phyloP scores from a whole-genome alignment of 768 basidiomycete genomes.

The Candolleomyces aberdarensis region DNA sequence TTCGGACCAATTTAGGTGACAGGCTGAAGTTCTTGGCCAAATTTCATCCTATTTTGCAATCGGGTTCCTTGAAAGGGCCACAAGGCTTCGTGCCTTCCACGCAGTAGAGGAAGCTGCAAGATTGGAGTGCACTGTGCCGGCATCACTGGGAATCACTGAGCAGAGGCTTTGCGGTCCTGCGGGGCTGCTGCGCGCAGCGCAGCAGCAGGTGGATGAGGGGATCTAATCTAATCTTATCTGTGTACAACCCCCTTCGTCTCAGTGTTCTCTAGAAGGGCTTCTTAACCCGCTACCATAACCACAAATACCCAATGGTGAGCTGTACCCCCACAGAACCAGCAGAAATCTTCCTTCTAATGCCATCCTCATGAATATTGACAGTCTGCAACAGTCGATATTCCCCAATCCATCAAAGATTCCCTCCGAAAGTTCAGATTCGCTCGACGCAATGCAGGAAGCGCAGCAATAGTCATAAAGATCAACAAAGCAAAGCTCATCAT shows the following conservation, averaged over 20 bases:
- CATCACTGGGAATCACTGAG: too few relatives aligned
- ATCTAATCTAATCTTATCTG: not conserved
- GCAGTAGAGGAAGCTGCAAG: too few relatives aligned
- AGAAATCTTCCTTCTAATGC: not conserved
- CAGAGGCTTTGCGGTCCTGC: too few relatives aligned
- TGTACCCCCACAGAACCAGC: not conserved
- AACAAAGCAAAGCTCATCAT: conserved; percentile 78
- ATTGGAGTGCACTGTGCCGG: too few relatives aligned
- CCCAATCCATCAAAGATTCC: conserved; percentile 68
- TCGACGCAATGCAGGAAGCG: conserved; percentile 67
- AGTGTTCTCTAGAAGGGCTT: not conserved
- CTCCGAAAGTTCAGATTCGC: conserved; percentile 80
- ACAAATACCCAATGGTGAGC: not conserved
- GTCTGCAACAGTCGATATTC: conserved; percentile 84
- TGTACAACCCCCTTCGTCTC: too few relatives aligned
- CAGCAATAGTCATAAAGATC: conserved; percentile 87
- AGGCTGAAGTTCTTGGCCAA: too few relatives aligned
- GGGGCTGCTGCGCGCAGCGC: too few relatives aligned
- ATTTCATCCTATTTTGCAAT: too few relatives aligned
- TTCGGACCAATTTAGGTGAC: too few relatives aligned
- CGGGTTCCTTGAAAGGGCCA: too few relatives aligned
- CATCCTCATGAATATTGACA: conserved; percentile 19
- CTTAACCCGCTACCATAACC: not conserved
- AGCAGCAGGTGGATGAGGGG: not conserved
- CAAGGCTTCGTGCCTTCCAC: too few relatives aligned